A percentile compares a stretch with the other conserved stretches of the same genome.
phyloP scores from a whole-genome alignment of 1,139 yeast genomes.

The Pichia sp. region DNA sequence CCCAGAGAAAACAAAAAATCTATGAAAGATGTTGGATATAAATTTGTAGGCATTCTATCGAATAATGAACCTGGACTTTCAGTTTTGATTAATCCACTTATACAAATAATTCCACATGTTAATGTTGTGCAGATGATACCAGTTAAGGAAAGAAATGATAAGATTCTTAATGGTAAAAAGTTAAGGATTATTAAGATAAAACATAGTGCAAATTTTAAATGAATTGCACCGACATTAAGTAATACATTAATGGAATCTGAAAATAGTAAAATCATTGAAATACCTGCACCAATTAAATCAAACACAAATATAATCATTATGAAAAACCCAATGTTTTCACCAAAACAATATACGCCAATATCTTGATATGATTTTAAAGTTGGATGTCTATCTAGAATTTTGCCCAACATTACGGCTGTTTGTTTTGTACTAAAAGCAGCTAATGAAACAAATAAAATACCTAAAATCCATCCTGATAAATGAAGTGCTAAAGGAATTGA shows the following conservation, averaged over 20 bases:
- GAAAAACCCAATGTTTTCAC: conserved; percentile 33
- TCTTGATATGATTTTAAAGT: conserved; percentile 86
- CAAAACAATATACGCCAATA: conserved; percentile 43
- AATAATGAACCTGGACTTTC: conserved; percentile 44
- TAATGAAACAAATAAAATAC: conserved; percentile 44
- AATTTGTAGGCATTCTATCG: conserved; percentile 34
- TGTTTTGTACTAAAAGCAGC: conserved; percentile 61
- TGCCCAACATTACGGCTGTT: conserved; percentile 62
- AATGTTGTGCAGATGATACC: conserved; percentile 57
- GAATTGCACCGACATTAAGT: conserved; percentile 36
- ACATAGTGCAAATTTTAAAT: conserved; percentile 47
- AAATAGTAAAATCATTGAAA: conserved; percentile 70
- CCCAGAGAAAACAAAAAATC: conserved; percentile 47
- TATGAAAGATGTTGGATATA: conserved; percentile 39
- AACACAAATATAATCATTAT: conserved; percentile 26
- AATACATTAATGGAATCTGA: conserved; percentile 76
- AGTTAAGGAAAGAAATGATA: conserved; percentile 64
- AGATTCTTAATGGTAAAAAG: conserved; percentile 63
- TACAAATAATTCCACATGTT: conserved; percentile 60
- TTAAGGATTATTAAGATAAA: conserved; percentile 52
- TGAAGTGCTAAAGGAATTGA: conserved; percentile 77
- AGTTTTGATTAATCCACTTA: conserved; percentile 46
- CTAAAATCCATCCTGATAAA: conserved; percentile 76
- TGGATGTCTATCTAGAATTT: conserved; percentile 65
- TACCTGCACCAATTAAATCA: conserved; percentile 74